Conservation (phyloP, 331 rosid genomes). For the Ulmus americana region DNA sequence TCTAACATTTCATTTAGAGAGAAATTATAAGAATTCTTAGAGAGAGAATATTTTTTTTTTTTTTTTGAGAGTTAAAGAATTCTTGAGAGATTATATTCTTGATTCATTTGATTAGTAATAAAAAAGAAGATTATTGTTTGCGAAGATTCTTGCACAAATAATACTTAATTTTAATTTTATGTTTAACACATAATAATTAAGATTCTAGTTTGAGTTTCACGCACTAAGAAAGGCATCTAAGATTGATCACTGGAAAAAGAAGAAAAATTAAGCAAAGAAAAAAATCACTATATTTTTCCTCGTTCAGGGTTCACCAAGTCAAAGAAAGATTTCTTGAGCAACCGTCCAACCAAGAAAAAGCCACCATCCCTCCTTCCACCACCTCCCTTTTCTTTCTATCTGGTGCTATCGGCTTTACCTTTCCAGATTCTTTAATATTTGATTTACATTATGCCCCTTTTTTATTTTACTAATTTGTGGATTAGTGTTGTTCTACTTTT, state of each 20-base stretch:
- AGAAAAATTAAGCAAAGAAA: conserved; percentile 35
- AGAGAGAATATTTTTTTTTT: no score
- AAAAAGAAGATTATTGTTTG: no score
- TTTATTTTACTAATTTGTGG: conserved; percentile 2
- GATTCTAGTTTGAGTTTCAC: conserved; percentile 18
- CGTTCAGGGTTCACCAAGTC: conserved; percentile 51
- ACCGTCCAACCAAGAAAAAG: conserved; percentile 65
- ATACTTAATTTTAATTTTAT: neutral
- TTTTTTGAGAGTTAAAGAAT: no score
- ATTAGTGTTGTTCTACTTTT: conserved; percentile 9
- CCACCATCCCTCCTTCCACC: conserved; percentile 36
- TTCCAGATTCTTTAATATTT: conserved; percentile 49
- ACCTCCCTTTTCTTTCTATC: conserved; percentile 28
- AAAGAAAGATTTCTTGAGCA: conserved; percentile 82
- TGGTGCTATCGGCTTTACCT: conserved; percentile 47
- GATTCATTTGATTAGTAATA: no score
- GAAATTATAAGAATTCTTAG: no score
- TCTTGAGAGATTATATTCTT: no score
- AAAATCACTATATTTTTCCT: conserved; percentile 23
- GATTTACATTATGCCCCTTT: conserved; percentile 8
- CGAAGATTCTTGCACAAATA: no score
- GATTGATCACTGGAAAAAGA: conserved; percentile 20
- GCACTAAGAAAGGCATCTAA: conserved; percentile 26
- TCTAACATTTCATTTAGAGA: no score
- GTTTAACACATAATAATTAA: neutral